Base-by-base conservation (phyloP, 2,329 filamentous ascomycete species). In the Drechslerella dactyloides region DNA sequence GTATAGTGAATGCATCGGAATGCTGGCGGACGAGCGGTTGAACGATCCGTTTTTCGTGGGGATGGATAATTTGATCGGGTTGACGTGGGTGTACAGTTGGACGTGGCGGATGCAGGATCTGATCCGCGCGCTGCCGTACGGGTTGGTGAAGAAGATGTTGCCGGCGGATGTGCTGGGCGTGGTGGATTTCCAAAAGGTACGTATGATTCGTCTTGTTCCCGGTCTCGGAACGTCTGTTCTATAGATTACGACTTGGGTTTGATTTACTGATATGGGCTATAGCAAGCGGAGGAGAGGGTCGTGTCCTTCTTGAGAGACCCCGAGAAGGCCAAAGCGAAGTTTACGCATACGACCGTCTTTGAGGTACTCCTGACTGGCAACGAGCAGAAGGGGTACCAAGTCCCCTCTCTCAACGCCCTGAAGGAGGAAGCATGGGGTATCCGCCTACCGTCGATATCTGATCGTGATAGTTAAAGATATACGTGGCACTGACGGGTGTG, bases 41-140 rank as follows among this genome's bases (percentile, higher is more conserved):
- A 74, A 78, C 42, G 79, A 80, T 8, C 81, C 81, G 0, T 79
- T 82, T 23, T 76, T 82, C 0, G 74, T 78, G n/a, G 79, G 80
- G 1, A 80, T 82, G 78, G 79, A 82, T 59, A 77, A 78, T 1
- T 76, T 78, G 2, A 61, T 79, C 5, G 76, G 78, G 0, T 76
- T 78, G 17, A 79, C 80, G 57, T 73, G 79, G 27, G 54, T 79
- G 35, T 80, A 82, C 74, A 81, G 80, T 55, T 79, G 82, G 73
- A 81, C 81, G 19, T 74, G 30, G 13, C 19, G 74, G 8, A 27
- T 76, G 1, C 55, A 66, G 17, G 57, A 44, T 35, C 13, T 76
- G 0, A 65, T 79, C 6, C 60, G 75, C 24, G 64, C 73, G 13
- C 66, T 78, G 48, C 76, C 78, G 27, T 66, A 75, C 17, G 69